A percentile compares a stretch with the other conserved stretches of the same genome.
These are phyloP conservation scores for Trichoderma sp. DNA, from an alignment of 2,329 filamentous ascomycete species.

Conservation along the genomic window DNA sequence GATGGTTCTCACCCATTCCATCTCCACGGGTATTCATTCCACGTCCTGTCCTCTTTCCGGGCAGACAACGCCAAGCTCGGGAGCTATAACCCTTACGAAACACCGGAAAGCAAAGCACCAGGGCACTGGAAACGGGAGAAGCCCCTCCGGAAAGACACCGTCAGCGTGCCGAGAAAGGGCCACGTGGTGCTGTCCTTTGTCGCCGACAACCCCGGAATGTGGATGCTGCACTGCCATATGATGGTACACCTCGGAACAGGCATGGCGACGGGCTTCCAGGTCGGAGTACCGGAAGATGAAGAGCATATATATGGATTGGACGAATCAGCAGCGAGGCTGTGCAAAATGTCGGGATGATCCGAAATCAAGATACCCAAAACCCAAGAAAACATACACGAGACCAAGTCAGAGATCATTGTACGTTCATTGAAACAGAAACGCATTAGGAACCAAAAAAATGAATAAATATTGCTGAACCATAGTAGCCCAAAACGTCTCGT, in stretches of 20 bases:
- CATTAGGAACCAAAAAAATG: not conserved
- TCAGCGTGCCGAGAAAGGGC: conserved; percentile 43
- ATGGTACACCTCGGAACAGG: conserved; percentile 35
- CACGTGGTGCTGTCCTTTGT: conserved; percentile 34
- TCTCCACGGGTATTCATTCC: conserved; percentile 60
- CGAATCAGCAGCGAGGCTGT: conserved; percentile 29
- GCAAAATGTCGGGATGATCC: conserved; percentile 11
- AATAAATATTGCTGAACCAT: conserved; percentile 14
- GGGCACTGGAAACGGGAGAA: conserved; percentile 29
- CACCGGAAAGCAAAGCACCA: conserved; percentile 10
- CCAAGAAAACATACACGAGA: not conserved
- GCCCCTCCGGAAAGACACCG: conserved; percentile 42
- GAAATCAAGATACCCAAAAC: not conserved
- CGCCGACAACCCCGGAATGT: conserved; percentile 35
- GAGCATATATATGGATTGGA: conserved; percentile 30
- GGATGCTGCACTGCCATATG: conserved; percentile 40
- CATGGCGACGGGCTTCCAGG: conserved; percentile 36
- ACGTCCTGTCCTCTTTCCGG: conserved; percentile 40
- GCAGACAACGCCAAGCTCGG: conserved; percentile 34
- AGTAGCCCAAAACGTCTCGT: not conserved
- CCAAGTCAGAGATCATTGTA: not conserved
- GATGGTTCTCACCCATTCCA: conserved; percentile 47
- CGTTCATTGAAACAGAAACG: not conserved
- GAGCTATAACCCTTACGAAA: conserved; percentile 35
- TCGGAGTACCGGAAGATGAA: conserved; percentile 32